Evolutionary conservation across 169 alveolate genomes (phyloP), one percentile per base, ranked within the genome.

Genomic region (Miamiensis avidus): DNA sequence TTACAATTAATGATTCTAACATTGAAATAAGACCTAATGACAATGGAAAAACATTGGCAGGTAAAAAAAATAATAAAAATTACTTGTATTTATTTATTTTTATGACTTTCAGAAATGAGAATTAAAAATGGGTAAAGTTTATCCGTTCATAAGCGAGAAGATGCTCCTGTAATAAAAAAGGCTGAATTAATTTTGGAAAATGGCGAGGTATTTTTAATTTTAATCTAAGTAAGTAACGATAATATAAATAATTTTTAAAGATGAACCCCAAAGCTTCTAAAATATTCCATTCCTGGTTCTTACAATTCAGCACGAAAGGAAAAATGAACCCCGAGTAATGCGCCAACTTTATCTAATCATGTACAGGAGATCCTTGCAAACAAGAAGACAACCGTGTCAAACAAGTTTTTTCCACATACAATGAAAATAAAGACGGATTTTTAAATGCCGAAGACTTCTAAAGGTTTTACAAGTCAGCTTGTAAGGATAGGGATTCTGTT

Each of bases 201-300:
- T 11, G 4, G 20, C 4, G 69, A 11, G 20, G 20, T 49, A 49
- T 11, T 49, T 49, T 49, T 49, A 49, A 49, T 49, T 49, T 49
- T 11, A 11, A 11, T 49, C 20, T 49, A 49, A 11, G 20, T 49
- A n/a, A n/a, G n/a, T n/a, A n/a, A n/a, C n/a, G n/a, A n/a, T n/a
- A 49, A 11, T 49, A 11, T 49, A 49, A 11, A 11, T 49, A 49
- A 11, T 49, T 49, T 49, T 11, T 49, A 49, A 49, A 82, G 32
- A 29, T 82, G 15, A 82, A 74, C 72, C 87, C 81, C 25, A 73
- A 32, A 73, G 79, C 74, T 6, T 30, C 69, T 29, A 64, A 78
- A 74, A 93, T 95, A 30, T 91, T 93, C 81, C 82, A 81, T 26
- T 78, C 82, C 31, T 91, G 96, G 95, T 95, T 95, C 85, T 34